Base-by-base conservation (phyloP, 2,329 filamentous ascomycete genomes). In the Venturia oleaginea region DNA sequence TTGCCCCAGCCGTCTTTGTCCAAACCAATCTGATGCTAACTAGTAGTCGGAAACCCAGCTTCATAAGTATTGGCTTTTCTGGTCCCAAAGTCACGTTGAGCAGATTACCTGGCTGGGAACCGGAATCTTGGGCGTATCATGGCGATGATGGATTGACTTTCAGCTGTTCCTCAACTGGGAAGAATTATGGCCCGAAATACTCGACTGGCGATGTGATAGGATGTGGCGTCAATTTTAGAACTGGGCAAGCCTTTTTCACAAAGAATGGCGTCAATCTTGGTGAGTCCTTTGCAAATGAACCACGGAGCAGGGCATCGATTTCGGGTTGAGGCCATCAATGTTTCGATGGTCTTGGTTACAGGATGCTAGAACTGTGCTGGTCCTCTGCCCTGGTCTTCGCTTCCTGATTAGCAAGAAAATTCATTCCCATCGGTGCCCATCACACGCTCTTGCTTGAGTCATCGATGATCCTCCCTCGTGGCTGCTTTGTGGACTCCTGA, bases 121-220 rank as follows among this genome's bases (percentile, higher is more conserved):
- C 78, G 17, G 83, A 86, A 63, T 86, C 84, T 3, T 88, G 83
- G 81, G 85, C 83, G 34, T 88, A 87, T 68, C 85, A 87, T 69
- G 85, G 85, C 27, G 85, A 88, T 70, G 85, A 88, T 71, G 85
- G 85, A 22, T 83, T 83, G 69, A 80, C 80, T n/a, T 87, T 86
- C 68, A 82, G 80, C 65, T 83, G 83, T 59, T 82, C 82, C 63
- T 80, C 79, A 34, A 81, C 80, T 67, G 80, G 80, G 6, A 84
- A 84, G 68, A 72, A 76, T 17, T 88, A 86, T 71, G 85, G 84
- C 0, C 84, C 83, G 30, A 83, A 82, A 19, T 87, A 85, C 72
- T 78, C 79, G 8, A 79, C 79, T 13, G 76, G 81, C 65, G 85
- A 87, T 74, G 82, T 84, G 11, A 81, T 88, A 64, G 85, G 85